Conservation (phyloP, 768 basidiomycete genomes). For the Phaeotremella fagi region DNA sequence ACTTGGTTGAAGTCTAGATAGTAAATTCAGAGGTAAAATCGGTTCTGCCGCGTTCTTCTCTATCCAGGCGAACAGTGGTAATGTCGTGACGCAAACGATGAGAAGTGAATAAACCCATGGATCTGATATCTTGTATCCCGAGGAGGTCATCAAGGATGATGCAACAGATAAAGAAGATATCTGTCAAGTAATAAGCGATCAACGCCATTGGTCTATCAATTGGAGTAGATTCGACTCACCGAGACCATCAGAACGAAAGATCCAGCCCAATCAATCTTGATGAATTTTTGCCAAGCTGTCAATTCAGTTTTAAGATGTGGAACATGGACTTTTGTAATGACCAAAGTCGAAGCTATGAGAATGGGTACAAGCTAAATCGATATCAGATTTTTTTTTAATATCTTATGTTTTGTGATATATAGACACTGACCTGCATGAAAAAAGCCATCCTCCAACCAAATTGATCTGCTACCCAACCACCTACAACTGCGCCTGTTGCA, state of each 20-base stretch:
- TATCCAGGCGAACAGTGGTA: constrained; percentile 26
- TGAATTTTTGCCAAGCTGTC: constrained; percentile 26
- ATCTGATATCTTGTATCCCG: constrained; percentile 24
- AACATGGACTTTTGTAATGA: constrained; percentile 35
- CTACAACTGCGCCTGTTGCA: constrained; percentile 30
- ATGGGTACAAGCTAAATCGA: constrained; percentile 17
- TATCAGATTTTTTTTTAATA: background rate
- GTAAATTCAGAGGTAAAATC: constrained; percentile 31
- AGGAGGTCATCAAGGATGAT: constrained; percentile 32
- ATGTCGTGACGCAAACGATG: constrained; percentile 4
- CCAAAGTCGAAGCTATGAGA: constrained; percentile 17
- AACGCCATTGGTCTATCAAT: too few species aligned
- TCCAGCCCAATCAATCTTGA: constrained; percentile 39
- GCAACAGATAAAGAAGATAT: constrained; percentile 24
- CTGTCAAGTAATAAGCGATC: constrained; percentile 1
- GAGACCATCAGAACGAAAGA: constrained; percentile 24
- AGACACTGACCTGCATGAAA: constrained; percentile 22
- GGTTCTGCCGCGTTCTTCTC: constrained; percentile 32
- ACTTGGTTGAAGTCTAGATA: constrained; percentile 24
- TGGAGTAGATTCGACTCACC: too few species aligned
- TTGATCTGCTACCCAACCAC: constrained; percentile 30
- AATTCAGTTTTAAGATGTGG: constrained; percentile 9
- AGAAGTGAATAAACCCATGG: constrained; percentile 21
- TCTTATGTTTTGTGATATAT: background rate
- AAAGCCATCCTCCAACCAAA: constrained; percentile 39